Conservation (phyloP, 345 rosid genomes). For the Eucalyptus grandis region DNA sequence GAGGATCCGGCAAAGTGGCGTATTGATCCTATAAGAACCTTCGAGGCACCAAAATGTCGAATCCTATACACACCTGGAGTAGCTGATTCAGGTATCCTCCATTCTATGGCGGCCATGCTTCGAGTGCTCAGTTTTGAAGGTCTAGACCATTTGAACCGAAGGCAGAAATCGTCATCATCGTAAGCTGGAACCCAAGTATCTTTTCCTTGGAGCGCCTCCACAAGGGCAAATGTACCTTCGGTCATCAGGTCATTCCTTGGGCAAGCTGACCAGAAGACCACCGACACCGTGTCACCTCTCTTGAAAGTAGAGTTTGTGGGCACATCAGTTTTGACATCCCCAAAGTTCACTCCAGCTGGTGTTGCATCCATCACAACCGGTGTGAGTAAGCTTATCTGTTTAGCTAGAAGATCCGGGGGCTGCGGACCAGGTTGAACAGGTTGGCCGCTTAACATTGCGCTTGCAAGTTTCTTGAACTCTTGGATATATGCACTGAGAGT, state of each 20-base stretch:
- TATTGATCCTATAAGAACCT: constrained; percentile 34
- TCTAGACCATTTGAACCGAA: constrained; percentile 81
- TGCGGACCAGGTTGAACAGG: constrained; percentile 51
- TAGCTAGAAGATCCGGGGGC: constrained; percentile 70
- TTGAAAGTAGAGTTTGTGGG: constrained; percentile 63
- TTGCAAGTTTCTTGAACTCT: constrained; percentile 78
- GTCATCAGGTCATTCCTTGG: constrained; percentile 92
- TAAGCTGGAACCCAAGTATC: constrained; percentile 77
- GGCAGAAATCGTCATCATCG: constrained; percentile 92
- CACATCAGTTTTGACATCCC: constrained; percentile 68
- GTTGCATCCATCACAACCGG: constrained; percentile 85
- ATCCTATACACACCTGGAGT: constrained; percentile 73
- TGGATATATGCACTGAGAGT: constrained; percentile 86
- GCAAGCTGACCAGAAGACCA: constrained; percentile 89
- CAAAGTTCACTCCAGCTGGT: constrained; percentile 60
- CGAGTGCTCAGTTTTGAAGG: not conserved
- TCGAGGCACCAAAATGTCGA: constrained; percentile 64
- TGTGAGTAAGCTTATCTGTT: constrained; percentile 77
- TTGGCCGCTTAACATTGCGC: constrained; percentile 38
- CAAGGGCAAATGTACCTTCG: constrained; percentile 87
- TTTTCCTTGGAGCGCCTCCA: constrained; percentile 57
- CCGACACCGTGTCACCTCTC: constrained; percentile 57
- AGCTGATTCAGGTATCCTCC: constrained; percentile 72
- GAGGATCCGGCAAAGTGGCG: constrained; percentile 67
- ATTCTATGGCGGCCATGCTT: not conserved